Conservation (phyloP, 495 filamentous ascomycete genomes). For the Clohesyomyces aquaticus region DNA sequence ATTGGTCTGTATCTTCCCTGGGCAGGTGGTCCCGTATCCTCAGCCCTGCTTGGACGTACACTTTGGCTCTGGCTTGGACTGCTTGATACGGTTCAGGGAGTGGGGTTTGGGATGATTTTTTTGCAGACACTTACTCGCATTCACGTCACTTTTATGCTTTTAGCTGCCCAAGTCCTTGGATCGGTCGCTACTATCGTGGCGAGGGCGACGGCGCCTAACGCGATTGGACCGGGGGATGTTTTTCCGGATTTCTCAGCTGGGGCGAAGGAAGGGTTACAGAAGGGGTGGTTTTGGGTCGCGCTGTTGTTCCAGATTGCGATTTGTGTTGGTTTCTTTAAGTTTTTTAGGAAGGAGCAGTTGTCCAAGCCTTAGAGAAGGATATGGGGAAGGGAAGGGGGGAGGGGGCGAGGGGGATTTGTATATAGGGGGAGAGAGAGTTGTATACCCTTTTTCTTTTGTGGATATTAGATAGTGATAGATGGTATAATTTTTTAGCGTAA, state of each 20-base stretch:
- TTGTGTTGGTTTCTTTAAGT: slow-evolving; percentile 66
- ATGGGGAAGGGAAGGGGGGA: no score
- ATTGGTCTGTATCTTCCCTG: slow-evolving; percentile 66
- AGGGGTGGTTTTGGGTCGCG: slow-evolving; percentile 69
- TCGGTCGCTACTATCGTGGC: slow-evolving; percentile 59
- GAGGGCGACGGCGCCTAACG: slow-evolving; percentile 62
- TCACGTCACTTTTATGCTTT: slow-evolving; percentile 59
- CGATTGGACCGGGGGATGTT: slow-evolving; percentile 61
- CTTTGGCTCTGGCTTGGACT: slow-evolving; percentile 68
- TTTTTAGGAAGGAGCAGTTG: slow-evolving; percentile 73
- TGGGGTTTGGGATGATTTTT: slow-evolving; percentile 66
- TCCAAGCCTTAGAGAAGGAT: slow-evolving; percentile 57
- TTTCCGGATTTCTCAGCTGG: slow-evolving; percentile 62
- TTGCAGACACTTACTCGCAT: slow-evolving; percentile 63
- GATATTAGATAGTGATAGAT: no score
- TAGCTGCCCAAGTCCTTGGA: slow-evolving; percentile 61
- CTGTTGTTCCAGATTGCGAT: slow-evolving; percentile 64
- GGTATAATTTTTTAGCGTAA: no score
- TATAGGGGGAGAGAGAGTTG: no score
- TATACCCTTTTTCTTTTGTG: no score
- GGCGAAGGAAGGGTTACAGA: slow-evolving; percentile 52
- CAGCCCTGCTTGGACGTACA: slow-evolving; percentile 57
- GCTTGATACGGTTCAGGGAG: slow-evolving; percentile 62
- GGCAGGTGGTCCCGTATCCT: slow-evolving; percentile 54
- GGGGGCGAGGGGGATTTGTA: no score